Percentiles rank a stretch among this genome's conserved stretches.
These are phyloP conservation scores for Russula ochroleuca DNA, from an alignment of 768 basidiomycete species.

Conservation along the genomic window DNA sequence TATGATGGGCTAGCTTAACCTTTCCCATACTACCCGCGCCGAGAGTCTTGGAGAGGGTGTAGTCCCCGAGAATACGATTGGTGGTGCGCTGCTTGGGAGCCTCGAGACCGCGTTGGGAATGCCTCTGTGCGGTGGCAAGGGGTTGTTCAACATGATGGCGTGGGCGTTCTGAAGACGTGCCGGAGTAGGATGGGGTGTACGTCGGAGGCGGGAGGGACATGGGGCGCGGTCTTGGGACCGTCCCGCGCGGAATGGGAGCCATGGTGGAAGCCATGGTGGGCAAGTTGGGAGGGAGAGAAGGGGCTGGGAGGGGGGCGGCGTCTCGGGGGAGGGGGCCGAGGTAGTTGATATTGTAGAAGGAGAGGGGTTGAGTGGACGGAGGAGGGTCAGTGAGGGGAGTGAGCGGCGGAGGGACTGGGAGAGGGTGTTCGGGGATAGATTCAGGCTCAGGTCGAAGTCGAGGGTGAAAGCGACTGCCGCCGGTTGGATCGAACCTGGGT, in stretches of 20 bases:
- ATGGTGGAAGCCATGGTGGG: conserved; percentile 15
- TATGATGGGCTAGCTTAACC: conserved; percentile 93
- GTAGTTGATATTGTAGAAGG: conserved; percentile 12
- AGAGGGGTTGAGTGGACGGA: not conserved
- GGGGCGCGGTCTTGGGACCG: conserved; percentile 48
- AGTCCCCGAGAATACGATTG: conserved; percentile 79
- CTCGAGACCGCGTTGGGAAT: conserved; percentile 27
- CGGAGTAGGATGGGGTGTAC: conserved; percentile 34
- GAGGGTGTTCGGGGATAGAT: conserved; percentile 23
- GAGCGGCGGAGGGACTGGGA: conserved; percentile 25
- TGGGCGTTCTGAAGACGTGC: conserved; percentile 30
- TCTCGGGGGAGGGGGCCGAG: conserved; percentile 28
- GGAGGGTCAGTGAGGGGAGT: conserved; percentile 17
- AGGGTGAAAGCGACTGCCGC: not conserved
- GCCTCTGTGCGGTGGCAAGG: conserved; percentile 16
- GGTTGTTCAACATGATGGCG: conserved; percentile 30
- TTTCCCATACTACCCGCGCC: conserved; percentile 99
- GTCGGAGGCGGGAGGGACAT: conserved; percentile 73
- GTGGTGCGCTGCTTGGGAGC: conserved; percentile 33
- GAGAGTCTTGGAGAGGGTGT: conserved; percentile 92
- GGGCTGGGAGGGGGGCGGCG: conserved; percentile 35
- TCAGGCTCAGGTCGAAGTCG: not conserved
- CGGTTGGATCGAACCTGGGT: not conserved
- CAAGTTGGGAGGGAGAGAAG: conserved; percentile 28
- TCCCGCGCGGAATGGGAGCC: conserved; percentile 27